Conservation (phyloP, 169 alveolate genomes). For the Perkinsus olseni region DNA sequence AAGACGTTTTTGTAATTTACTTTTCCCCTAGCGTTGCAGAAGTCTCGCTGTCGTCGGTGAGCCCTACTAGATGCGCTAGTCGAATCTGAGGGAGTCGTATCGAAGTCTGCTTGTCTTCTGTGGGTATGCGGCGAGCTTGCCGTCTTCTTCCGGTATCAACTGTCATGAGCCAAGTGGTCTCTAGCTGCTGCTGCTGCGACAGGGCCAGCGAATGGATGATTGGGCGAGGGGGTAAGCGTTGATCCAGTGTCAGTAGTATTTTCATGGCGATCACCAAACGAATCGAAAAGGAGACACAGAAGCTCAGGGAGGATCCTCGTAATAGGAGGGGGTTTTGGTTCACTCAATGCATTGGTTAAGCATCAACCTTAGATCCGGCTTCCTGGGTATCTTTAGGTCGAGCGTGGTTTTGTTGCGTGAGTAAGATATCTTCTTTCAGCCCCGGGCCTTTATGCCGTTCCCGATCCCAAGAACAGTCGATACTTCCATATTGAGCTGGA, state of each 20-base stretch:
- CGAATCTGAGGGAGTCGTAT: too few relatives aligned
- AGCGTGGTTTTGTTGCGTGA: too few relatives aligned
- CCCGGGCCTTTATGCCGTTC: constrained; percentile 87
- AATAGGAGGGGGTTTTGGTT: neutral
- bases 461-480: constrained; percentile 84
- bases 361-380: too few relatives aligned
- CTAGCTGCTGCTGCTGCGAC: neutral
- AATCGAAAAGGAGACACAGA: constrained; percentile 46
- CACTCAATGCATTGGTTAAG: too few relatives aligned
- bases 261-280: constrained; percentile 38
- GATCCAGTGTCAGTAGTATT: neutral
- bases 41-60: neutral
- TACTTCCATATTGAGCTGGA: constrained; percentile 85
- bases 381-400: too few relatives aligned
- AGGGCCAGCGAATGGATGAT: too few relatives aligned
- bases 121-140: too few relatives aligned
- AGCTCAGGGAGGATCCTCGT: constrained; percentile 45
- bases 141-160: too few relatives aligned
- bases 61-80: neutral
- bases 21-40: neutral
- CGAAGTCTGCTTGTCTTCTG: too few relatives aligned
- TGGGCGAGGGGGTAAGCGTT: neutral
- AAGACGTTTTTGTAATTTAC: neutral
- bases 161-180: neutral
- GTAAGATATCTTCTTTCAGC: constrained; percentile 39